Percentiles rank a stretch among this genome's conserved stretches.
Conservation (phyloP, 2,329 filamentous ascomycete genomes). For the Paraconiothyrium sp. region DNA sequence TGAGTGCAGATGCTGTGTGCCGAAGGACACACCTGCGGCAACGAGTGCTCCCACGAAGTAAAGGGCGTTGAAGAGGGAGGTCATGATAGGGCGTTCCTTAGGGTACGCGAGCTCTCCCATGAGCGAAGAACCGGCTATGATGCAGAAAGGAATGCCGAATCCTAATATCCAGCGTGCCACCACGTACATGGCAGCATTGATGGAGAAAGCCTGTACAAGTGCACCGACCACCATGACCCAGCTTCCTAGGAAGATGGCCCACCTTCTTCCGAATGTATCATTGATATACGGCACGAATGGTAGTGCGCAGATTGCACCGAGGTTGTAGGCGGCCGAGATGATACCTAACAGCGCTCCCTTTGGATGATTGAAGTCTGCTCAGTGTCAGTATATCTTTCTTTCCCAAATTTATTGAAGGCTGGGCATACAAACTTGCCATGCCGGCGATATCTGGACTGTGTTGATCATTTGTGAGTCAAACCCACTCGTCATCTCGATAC, state of each 20-base stretch:
- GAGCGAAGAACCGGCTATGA: slow-evolving; percentile 70
- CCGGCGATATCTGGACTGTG: slow-evolving; percentile 38
- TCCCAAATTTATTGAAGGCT: background rate
- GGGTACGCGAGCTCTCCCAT: slow-evolving; percentile 73
- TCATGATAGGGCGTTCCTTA: slow-evolving; percentile 71
- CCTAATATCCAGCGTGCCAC: slow-evolving; percentile 70
- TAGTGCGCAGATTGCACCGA: slow-evolving; percentile 50
- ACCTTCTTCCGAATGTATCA: slow-evolving; percentile 54
- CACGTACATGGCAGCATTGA: slow-evolving; percentile 59
- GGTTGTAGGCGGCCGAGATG: slow-evolving; percentile 56
- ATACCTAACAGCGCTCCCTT: slow-evolving; percentile 51
- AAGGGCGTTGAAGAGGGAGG: slow-evolving; percentile 72
- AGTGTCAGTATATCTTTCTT: slow-evolving; percentile 7
- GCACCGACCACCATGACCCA: slow-evolving; percentile 56
- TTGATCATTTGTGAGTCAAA: slow-evolving; percentile 49
- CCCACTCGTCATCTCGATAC: slow-evolving; percentile 46
- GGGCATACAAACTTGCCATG: slow-evolving; percentile 38
- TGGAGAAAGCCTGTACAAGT: slow-evolving; percentile 35
- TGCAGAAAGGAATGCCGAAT: slow-evolving; percentile 71
- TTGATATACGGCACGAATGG: slow-evolving; percentile 50
- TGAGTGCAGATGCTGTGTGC: slow-evolving; percentile 55
- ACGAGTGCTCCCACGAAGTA: slow-evolving; percentile 68
- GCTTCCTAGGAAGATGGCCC: slow-evolving; percentile 54
- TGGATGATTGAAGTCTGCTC: slow-evolving; percentile 41
- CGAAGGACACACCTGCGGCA: slow-evolving; percentile 70